Percentiles rank a stretch among this genome's conserved stretches.
Conservation (phyloP, 768 basidiomycete genomes). For the Trichaptum fuscoviolaceum region DNA sequence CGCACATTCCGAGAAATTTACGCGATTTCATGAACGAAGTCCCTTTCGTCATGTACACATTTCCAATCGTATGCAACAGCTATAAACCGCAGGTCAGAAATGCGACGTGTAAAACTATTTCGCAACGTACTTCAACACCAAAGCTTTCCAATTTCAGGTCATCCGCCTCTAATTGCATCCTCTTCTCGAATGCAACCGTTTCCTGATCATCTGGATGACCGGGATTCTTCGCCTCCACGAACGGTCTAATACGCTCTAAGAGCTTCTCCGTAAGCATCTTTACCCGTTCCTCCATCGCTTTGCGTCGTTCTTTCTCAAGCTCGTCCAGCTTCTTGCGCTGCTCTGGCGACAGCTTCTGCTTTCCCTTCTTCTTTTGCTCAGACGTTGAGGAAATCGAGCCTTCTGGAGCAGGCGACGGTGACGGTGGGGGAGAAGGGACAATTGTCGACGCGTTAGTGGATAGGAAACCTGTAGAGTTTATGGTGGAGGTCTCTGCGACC, state of each 20-base stretch:
- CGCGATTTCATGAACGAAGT: slow-evolving; percentile 86
- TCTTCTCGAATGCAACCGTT: slow-evolving; percentile 69
- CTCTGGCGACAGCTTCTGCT: slow-evolving; percentile 64
- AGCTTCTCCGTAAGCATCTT: slow-evolving; percentile 72
- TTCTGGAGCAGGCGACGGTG: slow-evolving; percentile 13
- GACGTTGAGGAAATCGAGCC: slow-evolving; percentile 29
- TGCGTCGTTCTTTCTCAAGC: slow-evolving; percentile 75
- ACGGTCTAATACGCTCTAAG: slow-evolving; percentile 78
- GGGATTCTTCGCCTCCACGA: slow-evolving; percentile 85
- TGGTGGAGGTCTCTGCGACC: slow-evolving; percentile 8
- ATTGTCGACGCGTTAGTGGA: slow-evolving; percentile 19
- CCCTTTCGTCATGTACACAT: slow-evolving; percentile 90
- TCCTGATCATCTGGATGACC: slow-evolving; percentile 80
- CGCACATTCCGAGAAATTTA: slow-evolving; percentile 87
- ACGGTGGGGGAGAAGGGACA: slow-evolving; percentile 19
- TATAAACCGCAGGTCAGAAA: slow-evolving; percentile 22
- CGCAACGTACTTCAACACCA: slow-evolving; percentile 75
- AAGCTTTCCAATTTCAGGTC: slow-evolving; percentile 97
- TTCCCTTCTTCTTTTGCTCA: slow-evolving; percentile 35
- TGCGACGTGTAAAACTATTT: not conserved
- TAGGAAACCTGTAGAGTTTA: slow-evolving; percentile 15
- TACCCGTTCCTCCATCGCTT: slow-evolving; percentile 76
- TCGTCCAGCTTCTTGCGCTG: slow-evolving; percentile 80
- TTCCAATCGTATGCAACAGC: slow-evolving; percentile 87
- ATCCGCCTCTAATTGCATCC: slow-evolving; percentile 79